Percentiles rank a stretch among this genome's conserved stretches.
These are phyloP conservation scores for Metroxylon sagu DNA, from an alignment of 176 grass and related monocot species.

Conservation along the genomic window DNA sequence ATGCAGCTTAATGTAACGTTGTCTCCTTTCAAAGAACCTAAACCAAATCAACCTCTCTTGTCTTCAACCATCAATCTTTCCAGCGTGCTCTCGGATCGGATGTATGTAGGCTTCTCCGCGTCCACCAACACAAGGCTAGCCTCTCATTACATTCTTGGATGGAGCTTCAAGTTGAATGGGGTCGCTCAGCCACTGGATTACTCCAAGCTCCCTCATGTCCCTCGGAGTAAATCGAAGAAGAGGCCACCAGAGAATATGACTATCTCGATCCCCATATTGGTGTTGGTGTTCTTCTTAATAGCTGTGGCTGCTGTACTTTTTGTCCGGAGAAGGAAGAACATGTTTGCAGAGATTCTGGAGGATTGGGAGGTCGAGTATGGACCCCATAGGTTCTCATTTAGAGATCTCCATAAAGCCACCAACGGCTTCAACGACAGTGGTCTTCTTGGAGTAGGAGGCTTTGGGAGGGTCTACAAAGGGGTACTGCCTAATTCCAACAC, in stretches of 20 bases:
- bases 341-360: constrained; percentile 6
- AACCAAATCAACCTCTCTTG: constrained; percentile 22
- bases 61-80: constrained; percentile 12
- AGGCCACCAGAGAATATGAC: constrained; percentile 1
- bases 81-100: not conserved
- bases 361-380: constrained; percentile 27
- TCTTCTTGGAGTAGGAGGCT: constrained; percentile 16
- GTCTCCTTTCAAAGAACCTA: constrained; percentile 11
- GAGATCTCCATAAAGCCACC: not conserved
- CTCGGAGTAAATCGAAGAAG: not conserved
- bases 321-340: not conserved
- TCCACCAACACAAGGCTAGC: not conserved
- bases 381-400: constrained; percentile 25
- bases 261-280: not conserved
- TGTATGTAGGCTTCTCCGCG: constrained; percentile 29
- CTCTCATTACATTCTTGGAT: not conserved
- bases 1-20: constrained; percentile 12
- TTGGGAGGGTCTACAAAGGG: constrained; percentile 25
- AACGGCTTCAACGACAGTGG: constrained; percentile 18
- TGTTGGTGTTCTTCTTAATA: not conserved
- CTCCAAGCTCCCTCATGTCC: not conserved
- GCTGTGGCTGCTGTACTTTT: not conserved
- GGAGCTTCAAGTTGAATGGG: not conserved
- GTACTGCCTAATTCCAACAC: not conserved
- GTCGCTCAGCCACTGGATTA: not conserved